These are phyloP conservation scores for Iberis pinnata DNA, from an alignment of 345 rosid species.

Conservation along the genomic window DNA sequence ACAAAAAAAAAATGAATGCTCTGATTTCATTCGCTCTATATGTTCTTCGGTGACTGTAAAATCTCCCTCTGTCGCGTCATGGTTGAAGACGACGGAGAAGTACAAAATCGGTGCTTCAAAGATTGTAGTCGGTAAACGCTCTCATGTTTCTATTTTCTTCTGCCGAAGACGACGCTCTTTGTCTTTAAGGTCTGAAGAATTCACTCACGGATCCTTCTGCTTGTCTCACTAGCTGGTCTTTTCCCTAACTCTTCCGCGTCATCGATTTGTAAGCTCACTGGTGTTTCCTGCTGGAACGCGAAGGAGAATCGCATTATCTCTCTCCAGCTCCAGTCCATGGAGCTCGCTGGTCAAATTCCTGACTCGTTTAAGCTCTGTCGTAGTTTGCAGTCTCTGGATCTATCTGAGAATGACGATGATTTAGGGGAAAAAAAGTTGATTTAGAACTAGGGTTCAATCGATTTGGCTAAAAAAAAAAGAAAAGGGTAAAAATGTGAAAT, in stretches of 20 bases:
- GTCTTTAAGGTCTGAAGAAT: constrained; percentile 46
- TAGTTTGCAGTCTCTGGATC: constrained; percentile 44
- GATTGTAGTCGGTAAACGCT: constrained; percentile 48
- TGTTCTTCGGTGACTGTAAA: constrained; percentile 19
- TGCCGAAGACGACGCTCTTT: constrained; percentile 46
- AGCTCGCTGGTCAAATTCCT: constrained; percentile 55
- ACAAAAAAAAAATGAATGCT: too few relatives aligned
- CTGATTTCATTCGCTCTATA: constrained; percentile 69
- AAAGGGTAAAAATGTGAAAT: too few relatives aligned
- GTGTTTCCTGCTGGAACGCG: constrained; percentile 86
- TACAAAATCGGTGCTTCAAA: constrained; percentile 46
- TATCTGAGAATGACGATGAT: constrained; percentile 46
- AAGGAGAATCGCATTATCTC: constrained; percentile 53
- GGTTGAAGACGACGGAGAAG: constrained; percentile 86
- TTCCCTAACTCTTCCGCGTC: constrained; percentile 43
- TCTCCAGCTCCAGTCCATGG: constrained; percentile 53
- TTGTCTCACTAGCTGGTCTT: constrained; percentile 37
- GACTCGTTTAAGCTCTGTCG: constrained; percentile 51
- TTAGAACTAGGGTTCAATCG: too few relatives aligned
- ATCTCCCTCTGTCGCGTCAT: constrained; percentile 48
- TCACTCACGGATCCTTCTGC: constrained; percentile 39
- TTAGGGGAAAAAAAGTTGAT: too few relatives aligned
- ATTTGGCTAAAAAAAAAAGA: too few relatives aligned
- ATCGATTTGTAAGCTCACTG: constrained; percentile 56
- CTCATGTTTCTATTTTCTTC: constrained; percentile 16